A percentile compares a stretch with the other conserved stretches of the same genome.
phyloP scores from a whole-genome alignment of 2,329 filamentous ascomycete species.

The Penicillium janthinellum region DNA sequence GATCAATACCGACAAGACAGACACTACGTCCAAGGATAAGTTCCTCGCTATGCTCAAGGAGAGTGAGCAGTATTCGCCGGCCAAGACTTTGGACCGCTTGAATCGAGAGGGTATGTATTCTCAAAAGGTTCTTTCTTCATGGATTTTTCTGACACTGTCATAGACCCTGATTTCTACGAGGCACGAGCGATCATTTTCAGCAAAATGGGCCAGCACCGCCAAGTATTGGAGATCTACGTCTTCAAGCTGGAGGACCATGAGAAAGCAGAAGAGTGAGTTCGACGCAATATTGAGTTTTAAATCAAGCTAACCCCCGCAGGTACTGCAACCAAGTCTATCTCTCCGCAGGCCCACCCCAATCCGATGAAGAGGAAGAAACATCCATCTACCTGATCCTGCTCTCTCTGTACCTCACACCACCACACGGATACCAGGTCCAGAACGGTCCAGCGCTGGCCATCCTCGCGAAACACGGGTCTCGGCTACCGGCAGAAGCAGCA shows the following conservation, averaged over 20 bases:
- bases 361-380: conserved; percentile 57
- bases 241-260: conserved; percentile 85
- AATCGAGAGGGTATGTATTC: conserved; percentile 70
- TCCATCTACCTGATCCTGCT: conserved; percentile 93
- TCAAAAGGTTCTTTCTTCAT: not conserved
- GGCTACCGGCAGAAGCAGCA: conserved; percentile 83
- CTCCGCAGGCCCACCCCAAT: conserved; percentile 43
- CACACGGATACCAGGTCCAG: conserved; percentile 69
- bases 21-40: conserved; percentile 62
- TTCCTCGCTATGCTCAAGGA: conserved; percentile 74
- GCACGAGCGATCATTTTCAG: conserved; percentile 86
- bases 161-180: conserved; percentile 85
- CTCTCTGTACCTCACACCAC: conserved; percentile 83
- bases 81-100: conserved; percentile 74
- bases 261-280: conserved; percentile 86
- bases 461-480: conserved; percentile 88
- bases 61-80: conserved; percentile 78
- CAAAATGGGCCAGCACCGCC: conserved; percentile 93
- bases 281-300: not conserved
- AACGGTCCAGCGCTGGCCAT: conserved; percentile 80
- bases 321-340: conserved; percentile 89
- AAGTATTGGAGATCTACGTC: conserved; percentile 95
- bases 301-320: conserved; percentile 45
- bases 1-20: conserved; percentile 50
- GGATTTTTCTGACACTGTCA: conserved; percentile 7